A percentile compares a stretch with the other conserved stretches of the same genome.
Conservation (phyloP, 2,329 filamentous ascomycete genomes). For the Ophiostoma sp. region DNA sequence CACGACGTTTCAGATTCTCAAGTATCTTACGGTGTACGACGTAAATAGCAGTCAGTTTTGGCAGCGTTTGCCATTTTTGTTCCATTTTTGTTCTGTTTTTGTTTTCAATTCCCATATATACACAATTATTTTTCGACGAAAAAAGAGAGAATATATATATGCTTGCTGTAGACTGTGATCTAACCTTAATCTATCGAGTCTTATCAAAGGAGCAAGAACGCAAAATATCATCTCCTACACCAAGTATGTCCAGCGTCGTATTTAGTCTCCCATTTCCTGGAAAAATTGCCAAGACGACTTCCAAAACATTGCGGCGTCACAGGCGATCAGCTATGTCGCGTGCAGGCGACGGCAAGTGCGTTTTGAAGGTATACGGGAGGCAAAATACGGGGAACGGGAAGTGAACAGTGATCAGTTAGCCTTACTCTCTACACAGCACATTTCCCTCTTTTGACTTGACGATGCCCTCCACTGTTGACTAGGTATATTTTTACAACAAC, state of each 20-base stretch:
- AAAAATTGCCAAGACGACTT: not conserved
- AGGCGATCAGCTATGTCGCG: not conserved
- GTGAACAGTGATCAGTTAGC: not conserved
- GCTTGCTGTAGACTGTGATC: too few relatives aligned
- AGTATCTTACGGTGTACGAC: not conserved
- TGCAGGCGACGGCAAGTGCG: not conserved
- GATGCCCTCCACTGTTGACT: not conserved
- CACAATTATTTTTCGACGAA: too few relatives aligned
- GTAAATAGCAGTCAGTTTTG: not conserved
- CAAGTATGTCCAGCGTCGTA: not conserved
- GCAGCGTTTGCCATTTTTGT: not conserved
- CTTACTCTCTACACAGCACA: not conserved
- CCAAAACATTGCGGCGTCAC: not conserved
- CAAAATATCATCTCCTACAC: not conserved
- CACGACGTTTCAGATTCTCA: constrained; percentile 13
- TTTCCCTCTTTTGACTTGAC: not conserved
- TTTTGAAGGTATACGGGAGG: not conserved
- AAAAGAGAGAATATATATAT: too few relatives aligned
- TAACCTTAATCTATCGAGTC: too few relatives aligned
- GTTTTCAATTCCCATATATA: too few relatives aligned
- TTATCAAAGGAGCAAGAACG: too few relatives aligned
- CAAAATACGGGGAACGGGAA: not conserved
- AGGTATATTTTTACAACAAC: not conserved
- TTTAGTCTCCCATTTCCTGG: not conserved
- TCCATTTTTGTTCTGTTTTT: too few relatives aligned